A percentile compares a stretch with the other conserved stretches of the same genome.
phyloP scores from a whole-genome alignment of 2,329 filamentous ascomycete genomes.

The Aureobasidium sp. region DNA sequence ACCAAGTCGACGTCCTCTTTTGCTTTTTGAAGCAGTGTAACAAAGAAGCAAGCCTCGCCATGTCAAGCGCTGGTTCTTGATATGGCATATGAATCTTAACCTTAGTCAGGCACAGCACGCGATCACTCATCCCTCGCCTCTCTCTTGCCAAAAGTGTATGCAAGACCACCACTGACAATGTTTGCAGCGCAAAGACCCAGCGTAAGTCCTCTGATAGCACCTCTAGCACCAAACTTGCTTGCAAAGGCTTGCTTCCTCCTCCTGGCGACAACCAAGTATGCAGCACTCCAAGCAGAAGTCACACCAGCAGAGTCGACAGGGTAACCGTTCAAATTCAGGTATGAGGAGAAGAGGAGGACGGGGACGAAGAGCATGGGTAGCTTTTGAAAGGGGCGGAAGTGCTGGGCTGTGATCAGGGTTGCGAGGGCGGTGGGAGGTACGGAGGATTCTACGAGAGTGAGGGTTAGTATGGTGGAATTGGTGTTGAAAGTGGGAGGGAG shows the following conservation, averaged over 20 bases:
- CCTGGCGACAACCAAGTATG: constrained; percentile 55
- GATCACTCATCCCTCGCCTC: constrained; percentile 21
- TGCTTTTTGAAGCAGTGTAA: no score
- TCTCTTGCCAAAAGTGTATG: constrained; percentile 42
- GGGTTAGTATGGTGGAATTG: no score
- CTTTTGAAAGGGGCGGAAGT: constrained; percentile 56
- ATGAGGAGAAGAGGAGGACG: constrained; percentile 55
- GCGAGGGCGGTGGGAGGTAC: constrained; percentile 56
- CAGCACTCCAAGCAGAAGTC: constrained; percentile 54
- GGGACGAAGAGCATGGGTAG: constrained; percentile 61
- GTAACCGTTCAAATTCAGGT: constrained; percentile 55
- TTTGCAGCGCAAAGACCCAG: constrained; percentile 44
- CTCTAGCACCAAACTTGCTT: constrained; percentile 41
- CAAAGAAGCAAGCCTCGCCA: background rate
- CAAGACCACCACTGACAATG: constrained; percentile 41
- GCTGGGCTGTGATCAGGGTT: constrained; percentile 56
- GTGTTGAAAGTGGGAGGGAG: no score
- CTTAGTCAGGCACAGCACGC: background rate
- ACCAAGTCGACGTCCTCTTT: background rate
- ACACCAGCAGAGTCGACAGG: constrained; percentile 56
- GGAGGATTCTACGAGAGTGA: constrained; percentile 39
- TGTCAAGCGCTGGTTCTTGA: background rate
- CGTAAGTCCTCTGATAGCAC: constrained; percentile 42
- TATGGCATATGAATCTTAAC: background rate
- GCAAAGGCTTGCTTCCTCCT: constrained; percentile 44